These are phyloP conservation scores for Pichia sp. DNA, from an alignment of 1,139 yeast genomes.

Conservation along the genomic window DNA sequence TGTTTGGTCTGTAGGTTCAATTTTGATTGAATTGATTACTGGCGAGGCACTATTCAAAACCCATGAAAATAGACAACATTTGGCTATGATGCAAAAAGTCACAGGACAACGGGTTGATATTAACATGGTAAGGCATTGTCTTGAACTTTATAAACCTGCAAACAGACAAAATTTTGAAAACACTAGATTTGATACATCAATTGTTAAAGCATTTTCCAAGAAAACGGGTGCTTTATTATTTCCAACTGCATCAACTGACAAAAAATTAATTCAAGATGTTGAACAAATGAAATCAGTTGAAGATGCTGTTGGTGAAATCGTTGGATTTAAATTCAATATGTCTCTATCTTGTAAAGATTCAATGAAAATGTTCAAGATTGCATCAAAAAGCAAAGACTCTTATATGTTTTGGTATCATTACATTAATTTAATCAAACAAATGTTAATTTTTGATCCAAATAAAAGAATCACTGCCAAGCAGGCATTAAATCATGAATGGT, in stretches of 20 bases:
- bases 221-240: constrained; percentile 26
- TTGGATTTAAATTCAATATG: constrained; percentile 30
- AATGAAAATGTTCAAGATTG: constrained; percentile 17
- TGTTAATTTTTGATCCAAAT: constrained; percentile 59
- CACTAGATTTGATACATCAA: constrained; percentile 21
- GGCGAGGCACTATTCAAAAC: constrained; percentile 97
- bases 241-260: constrained; percentile 33
- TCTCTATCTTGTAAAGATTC: constrained; percentile 29
- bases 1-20: constrained; percentile 95
- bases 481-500: constrained; percentile 74
- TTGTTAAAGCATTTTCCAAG: constrained; percentile 26
- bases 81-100: constrained; percentile 89
- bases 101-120: constrained; percentile 37
- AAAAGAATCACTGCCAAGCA: constrained; percentile 60
- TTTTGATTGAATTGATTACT: constrained; percentile 80
- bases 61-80: constrained; percentile 88
- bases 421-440: constrained; percentile 54
- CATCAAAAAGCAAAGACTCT: constrained; percentile 33
- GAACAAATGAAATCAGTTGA: constrained; percentile 47
- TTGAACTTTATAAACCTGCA: constrained; percentile 21
- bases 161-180: constrained; percentile 10
- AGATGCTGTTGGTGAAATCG: constrained; percentile 32
- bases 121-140: constrained; percentile 27
- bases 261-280: constrained; percentile 48
- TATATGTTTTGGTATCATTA: constrained; percentile 74